phyloP scores from a whole-genome alignment of 2,329 filamentous ascomycete genomes.

The Pleomassaria siparia region DNA sequence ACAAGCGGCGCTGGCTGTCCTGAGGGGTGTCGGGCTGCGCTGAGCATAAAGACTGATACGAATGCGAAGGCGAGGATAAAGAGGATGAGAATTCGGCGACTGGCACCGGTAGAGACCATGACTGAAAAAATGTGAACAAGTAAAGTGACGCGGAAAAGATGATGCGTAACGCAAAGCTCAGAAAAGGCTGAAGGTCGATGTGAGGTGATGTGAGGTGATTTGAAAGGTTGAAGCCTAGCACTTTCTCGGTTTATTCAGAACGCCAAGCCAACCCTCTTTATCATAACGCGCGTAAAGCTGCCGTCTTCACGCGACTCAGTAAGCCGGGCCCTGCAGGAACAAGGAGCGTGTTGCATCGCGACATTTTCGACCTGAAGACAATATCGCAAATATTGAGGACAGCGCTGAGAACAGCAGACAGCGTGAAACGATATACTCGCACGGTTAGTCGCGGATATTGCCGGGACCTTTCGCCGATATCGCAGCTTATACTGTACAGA shows the following conservation, averaged over 20 bases:
- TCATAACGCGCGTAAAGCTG: constrained; percentile 5
- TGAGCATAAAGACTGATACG: constrained; percentile 61
- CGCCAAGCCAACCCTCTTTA: constrained; percentile 5
- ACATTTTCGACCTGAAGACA: neutral
- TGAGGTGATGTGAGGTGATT: too few species aligned
- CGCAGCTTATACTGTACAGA: constrained; percentile 16
- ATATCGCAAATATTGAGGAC: neutral
- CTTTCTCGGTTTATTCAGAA: constrained; percentile 5
- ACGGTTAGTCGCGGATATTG: constrained; percentile 29
- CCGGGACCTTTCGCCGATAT: constrained; percentile 35
- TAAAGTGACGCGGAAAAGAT: neutral
- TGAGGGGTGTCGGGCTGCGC: constrained; percentile 55
- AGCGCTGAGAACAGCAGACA: constrained; percentile 8
- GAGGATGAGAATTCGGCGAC: constrained; percentile 44
- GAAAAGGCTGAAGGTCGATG: neutral
- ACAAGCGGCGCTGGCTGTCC: constrained; percentile 23
- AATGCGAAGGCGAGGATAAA: constrained; percentile 58
- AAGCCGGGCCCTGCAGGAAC: neutral
- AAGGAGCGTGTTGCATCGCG: neutral
- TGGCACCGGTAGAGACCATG: constrained; percentile 34
- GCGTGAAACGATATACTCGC: constrained; percentile 17
- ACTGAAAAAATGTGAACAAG: constrained; percentile 3
- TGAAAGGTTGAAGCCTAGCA: constrained; percentile 1
- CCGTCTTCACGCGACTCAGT: constrained; percentile 1
- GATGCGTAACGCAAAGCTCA: constrained; percentile 1